phyloP scores from a whole-genome alignment of 345 rosid species.

The Boechera stricta region DNA sequence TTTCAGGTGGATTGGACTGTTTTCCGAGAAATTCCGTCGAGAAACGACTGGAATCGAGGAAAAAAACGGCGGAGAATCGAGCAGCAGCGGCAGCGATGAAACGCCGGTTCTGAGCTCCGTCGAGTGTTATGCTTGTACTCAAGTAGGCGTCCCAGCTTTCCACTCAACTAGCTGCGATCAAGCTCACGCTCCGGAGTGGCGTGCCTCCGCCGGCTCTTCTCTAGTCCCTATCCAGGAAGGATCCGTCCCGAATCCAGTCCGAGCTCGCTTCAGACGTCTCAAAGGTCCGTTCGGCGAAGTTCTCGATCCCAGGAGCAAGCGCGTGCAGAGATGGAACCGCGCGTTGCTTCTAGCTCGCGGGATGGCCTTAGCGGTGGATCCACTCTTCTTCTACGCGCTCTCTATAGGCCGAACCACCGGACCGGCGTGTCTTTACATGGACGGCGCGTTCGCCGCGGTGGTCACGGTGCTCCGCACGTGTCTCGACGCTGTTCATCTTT shows the following conservation, averaged over 20 bases:
- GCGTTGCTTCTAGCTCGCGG: constrained; percentile 74
- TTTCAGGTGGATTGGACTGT: constrained; percentile 49
- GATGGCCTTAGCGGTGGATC: constrained; percentile 81
- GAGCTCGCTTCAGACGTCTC: constrained; percentile 26
- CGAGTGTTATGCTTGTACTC: constrained; percentile 96
- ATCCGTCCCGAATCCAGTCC: constrained; percentile 22
- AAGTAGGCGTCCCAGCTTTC: constrained; percentile 87
- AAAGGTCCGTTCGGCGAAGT: constrained; percentile 51
- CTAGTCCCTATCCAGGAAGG: constrained; percentile 75
- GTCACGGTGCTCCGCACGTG: constrained; percentile 75
- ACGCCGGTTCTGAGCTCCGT: constrained; percentile 51
- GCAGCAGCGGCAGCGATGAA: constrained; percentile 41
- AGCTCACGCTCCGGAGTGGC: constrained; percentile 91
- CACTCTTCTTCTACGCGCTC: constrained; percentile 83
- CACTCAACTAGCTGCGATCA: constrained; percentile 96
- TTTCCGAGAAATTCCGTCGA: constrained; percentile 37
- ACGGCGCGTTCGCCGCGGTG: constrained; percentile 67
- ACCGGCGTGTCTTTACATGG: constrained; percentile 76
- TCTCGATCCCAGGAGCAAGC: constrained; percentile 76
- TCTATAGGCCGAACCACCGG: constrained; percentile 58
- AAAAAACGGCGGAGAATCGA: constrained; percentile 22
- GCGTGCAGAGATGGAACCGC: constrained; percentile 78
- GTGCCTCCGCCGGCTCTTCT: constrained; percentile 91
- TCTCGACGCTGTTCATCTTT: constrained; percentile 67
- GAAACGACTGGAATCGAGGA: constrained; percentile 19